Base-by-base conservation (phyloP, 2,329 filamentous ascomycete species). In the Cladosporium colombiae region DNA sequence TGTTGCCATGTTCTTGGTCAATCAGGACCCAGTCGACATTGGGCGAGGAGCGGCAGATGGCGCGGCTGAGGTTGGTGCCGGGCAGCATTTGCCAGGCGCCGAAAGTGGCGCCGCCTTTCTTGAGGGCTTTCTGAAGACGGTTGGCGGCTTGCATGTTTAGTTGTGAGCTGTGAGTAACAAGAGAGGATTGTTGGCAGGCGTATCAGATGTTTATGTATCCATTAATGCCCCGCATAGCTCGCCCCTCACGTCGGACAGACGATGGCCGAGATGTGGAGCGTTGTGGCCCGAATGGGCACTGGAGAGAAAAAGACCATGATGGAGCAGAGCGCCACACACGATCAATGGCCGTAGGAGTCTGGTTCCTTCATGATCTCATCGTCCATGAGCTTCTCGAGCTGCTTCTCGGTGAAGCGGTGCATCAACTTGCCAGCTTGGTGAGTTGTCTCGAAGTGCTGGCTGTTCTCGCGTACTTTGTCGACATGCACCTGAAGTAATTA, bases 311-410 rank as follows among this genome's bases (percentile, higher is more conserved):
- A 37, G 44, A 63, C 61, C 61, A 40, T 63, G 61, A 63, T 63
- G 61, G 61, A 25, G 44, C 44, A 11, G 35, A 6, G 14, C 6
- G 21, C 29, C 55, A 25, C 33, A 40, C 21, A 2, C 8, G 27
- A 57, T 65, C 63, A 65, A 53, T 50, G 44, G 21, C 53, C 57
- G 31, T 66, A 66, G 16, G 52, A 65, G 35, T 67, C 65, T n/a
- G 70, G 64, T 18, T 68, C 59, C 33, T 68, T 65, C 64, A 69
- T 50, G 67, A 72, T 70, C 74, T 74, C 84, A 44, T 83, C 78
- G 71, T 92, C 86, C 89, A 93, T 92, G 75, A 88, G 85, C 21
- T 81, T 82, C 67, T 86, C 81, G 2, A 94, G 85, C 66, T 93
- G 85, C 5, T 87, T 85, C 29, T 84, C 79, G 0, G 85, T 89